Base-by-base conservation (phyloP, 2,329 filamentous ascomycete species). In the Diaporthe batatas region DNA sequence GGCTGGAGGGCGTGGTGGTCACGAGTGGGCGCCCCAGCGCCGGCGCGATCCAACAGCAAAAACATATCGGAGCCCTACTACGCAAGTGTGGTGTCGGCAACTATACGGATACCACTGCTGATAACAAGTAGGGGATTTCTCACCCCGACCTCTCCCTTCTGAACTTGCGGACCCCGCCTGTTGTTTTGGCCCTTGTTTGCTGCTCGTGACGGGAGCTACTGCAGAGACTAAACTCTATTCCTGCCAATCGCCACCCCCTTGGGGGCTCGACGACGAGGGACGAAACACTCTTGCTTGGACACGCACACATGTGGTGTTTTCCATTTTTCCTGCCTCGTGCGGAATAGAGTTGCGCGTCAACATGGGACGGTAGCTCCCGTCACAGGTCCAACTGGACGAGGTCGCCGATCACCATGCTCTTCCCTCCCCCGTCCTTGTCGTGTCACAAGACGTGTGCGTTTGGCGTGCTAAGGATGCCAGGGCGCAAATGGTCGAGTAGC, bases 221-320 rank as follows among this genome's bases (percentile, higher is more conserved):
- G 62, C 62, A 65, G 62, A 65, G 44, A 65, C 62, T 65, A 51
- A 65, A 65, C 62, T 65, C 62, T 65, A 51, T 65, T 65, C 32
- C 44, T 23, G 23, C 62, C 62, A 51, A 65, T 65, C 62, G 62
- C 62, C 62, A 34, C 23, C 18, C 42, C 25, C 42, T 25, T 65
- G 25, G 42, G 44, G 42, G 25, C 10, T 12, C 44, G 59, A 23
- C 25, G 12, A 11, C 25, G 12, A 36, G 42, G 29, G 59, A 65
- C 59, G 59, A 65, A 65, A 65, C 59, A 23, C 42, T 47, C n/a
- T 47, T 47, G 59, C 59, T 65, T 65, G 59, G 59, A 65, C 62
- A 18, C 44, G 59, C 42, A 65, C 62, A 23, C 44, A 65, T 10
- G 21, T 23, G 42, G 44, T 65, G 59, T 34, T 65, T 65, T 34